A percentile compares a stretch with the other conserved stretches of the same genome.
These are phyloP conservation scores for Stephanodiscus minutulus DNA, from an alignment of 108 stramenopile species.

Conservation along the genomic window DNA sequence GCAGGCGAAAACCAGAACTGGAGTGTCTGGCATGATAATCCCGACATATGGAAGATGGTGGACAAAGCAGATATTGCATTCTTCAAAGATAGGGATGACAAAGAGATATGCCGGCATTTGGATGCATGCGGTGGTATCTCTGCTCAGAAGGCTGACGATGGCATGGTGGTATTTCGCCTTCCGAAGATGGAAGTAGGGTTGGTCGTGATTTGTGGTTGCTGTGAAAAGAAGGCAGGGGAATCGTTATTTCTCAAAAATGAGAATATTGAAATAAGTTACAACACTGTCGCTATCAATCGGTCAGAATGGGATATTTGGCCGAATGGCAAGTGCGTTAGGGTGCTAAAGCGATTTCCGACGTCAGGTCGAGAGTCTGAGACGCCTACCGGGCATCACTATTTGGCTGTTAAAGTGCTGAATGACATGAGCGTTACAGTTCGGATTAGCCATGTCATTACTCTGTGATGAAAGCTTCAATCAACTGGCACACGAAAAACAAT, in stretches of 20 bases:
- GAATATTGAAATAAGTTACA: constrained; percentile 47
- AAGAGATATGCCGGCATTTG: constrained; percentile 48
- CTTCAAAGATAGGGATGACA: constrained; percentile 44
- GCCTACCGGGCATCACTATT: constrained; percentile 50
- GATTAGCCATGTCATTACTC: constrained; percentile 47
- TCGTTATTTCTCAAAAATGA: constrained; percentile 38
- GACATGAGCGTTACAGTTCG: constrained; percentile 16
- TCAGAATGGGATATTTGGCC: constrained; percentile 39
- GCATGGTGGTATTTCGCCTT: too few relatives aligned
- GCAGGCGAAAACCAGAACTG: constrained; percentile 47
- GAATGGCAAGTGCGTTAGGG: constrained; percentile 36
- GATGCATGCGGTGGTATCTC: constrained; percentile 55
- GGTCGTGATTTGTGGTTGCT: constrained; percentile 53
- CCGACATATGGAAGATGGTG: constrained; percentile 47
- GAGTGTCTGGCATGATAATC: constrained; percentile 42
- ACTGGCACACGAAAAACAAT: too few relatives aligned
- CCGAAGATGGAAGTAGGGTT: constrained; percentile 58
- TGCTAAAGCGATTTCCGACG: constrained; percentile 42
- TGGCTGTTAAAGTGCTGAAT: constrained; percentile 32
- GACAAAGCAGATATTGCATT: constrained; percentile 33
- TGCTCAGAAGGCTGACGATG: constrained; percentile 40
- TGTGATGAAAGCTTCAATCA: constrained; percentile 26
- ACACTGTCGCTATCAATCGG: constrained; percentile 38
- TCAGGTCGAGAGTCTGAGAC: constrained; percentile 47
- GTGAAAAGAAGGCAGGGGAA: constrained; percentile 48